A percentile compares a stretch with the other conserved stretches of the same genome.
phyloP scores from a whole-genome alignment of 768 basidiomycete species.

The Guyanaporus albipodus region DNA sequence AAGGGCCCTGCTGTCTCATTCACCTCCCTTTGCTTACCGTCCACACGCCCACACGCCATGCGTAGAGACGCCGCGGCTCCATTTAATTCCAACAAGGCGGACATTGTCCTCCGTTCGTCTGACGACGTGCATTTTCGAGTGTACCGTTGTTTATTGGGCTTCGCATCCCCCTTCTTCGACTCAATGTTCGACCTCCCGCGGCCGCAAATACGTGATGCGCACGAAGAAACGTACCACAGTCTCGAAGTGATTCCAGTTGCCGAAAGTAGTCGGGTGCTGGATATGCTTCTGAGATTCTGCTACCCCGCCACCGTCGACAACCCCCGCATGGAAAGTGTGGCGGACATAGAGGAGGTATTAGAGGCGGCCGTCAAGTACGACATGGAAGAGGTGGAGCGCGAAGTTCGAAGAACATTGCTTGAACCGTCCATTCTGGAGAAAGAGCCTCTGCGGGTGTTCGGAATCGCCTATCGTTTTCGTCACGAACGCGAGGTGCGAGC shows the following conservation, averaged over 20 bases:
- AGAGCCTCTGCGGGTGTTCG: conserved; percentile 30
- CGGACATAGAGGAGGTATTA: conserved; percentile 22
- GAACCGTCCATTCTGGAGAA: conserved; percentile 25
- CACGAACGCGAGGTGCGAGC: conserved; percentile 29
- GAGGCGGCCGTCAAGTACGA: conserved; percentile 30
- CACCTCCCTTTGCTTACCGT: neutral
- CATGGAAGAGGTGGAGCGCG: conserved; percentile 27
- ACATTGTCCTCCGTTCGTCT: conserved; percentile 49
- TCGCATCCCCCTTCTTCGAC: conserved; percentile 31
- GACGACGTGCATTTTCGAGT: conserved; percentile 33
- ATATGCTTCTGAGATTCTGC: conserved; percentile 33
- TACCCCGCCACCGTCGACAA: conserved; percentile 31
- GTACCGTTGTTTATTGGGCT: conserved; percentile 23
- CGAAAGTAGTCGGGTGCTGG: conserved; percentile 27
- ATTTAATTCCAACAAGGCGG: conserved; percentile 46
- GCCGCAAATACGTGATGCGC: conserved; percentile 2
- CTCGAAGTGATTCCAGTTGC: conserved; percentile 29
- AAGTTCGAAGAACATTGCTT: conserved; percentile 24
- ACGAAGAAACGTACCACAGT: conserved; percentile 12
- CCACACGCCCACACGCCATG: conserved; percentile 11
- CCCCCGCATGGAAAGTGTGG: conserved; percentile 14
- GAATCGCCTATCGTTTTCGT: conserved; percentile 32
- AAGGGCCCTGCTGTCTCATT: neutral
- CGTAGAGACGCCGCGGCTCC: conserved; percentile 30
- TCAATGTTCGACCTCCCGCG: conserved; percentile 32